Base-by-base conservation (phyloP, 2,329 filamentous ascomycete species). In the Calonectria pauciramosa region DNA sequence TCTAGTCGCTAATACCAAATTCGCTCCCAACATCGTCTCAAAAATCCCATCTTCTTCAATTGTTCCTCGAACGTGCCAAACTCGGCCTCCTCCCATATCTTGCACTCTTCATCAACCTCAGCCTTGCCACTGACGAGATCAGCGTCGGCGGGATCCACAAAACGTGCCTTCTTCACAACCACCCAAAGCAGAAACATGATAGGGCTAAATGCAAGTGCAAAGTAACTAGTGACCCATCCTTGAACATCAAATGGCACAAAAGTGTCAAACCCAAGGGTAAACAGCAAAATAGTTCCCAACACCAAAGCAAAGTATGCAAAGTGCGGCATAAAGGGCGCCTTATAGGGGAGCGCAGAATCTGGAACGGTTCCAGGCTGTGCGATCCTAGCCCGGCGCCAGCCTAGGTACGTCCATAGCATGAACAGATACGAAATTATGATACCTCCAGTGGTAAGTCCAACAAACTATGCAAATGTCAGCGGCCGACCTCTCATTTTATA, bases 261-360 rank as follows among this genome's bases (percentile, higher is more conserved):
- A 8, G 87, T 83, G 73, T 90, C 86, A 67, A 89, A 91, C 20
- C 90, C 89, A 59, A 91, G 87, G 71, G 90, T 90, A n/a, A 91
- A 76, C 65, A 90, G 87, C 52, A 90, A 54, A 90, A 34, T n/a
- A 4, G 34, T 56, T 2, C 65, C 65, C 7, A 68, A 16, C 9
- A 7, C 5, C 10, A 56, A 28, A 5, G 65, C 65, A 18, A 52
- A 26, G 26, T 68, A 68, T 2, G 65, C 65, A 41, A 51, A 36
- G 18, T 68, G 44, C 13, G 65, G 65, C 49, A 54, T 68, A 20
- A 68, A 68, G 6, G 65, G 65, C 11, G 65, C 47, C 13, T n/a
- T 23, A n/a, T 56, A 68, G 23, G 47, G 49, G 9, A 68, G 65
- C 5, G 32, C 36, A 5, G 64, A 52, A 14, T 30, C 36, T 18